These are phyloP conservation scores for carrot (Daucus carota) DNA, from an alignment of 129 eudicot species.

Conservation along the genomic window DNA sequence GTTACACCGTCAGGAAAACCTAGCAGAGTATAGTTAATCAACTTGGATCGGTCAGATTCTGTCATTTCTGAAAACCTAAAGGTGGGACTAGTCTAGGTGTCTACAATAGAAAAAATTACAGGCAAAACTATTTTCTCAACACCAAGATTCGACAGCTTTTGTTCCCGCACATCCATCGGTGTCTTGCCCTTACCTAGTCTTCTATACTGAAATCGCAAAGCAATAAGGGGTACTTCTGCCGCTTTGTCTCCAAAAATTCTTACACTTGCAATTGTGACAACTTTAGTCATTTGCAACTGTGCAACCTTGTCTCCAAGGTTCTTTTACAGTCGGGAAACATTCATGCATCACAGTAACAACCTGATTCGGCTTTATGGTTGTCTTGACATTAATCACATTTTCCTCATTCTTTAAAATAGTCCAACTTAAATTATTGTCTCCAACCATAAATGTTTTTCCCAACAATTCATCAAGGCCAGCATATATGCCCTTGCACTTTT, in stretches of 20 bases:
- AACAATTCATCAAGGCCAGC: constrained; percentile 28
- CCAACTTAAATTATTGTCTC: too few relatives aligned
- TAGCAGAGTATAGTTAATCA: constrained; percentile 50
- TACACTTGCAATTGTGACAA: constrained; percentile 49
- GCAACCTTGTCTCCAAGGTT: too few relatives aligned
- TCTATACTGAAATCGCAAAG: constrained; percentile 58
- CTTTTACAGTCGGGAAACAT: too few relatives aligned
- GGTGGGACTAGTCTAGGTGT: constrained; percentile 50
- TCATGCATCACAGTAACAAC: too few relatives aligned
- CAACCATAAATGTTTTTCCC: constrained; percentile 29
- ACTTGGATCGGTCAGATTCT: constrained; percentile 36
- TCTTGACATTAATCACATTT: too few relatives aligned
- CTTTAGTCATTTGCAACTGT: constrained; percentile 43
- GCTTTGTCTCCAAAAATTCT: constrained; percentile 65
- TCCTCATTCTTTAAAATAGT: too few relatives aligned
- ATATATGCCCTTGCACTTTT: constrained; percentile 43
- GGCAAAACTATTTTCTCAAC: constrained; percentile 77
- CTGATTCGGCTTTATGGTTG: too few relatives aligned
- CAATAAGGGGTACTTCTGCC: constrained; percentile 82
- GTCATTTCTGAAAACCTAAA: too few relatives aligned
- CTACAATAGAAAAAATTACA: constrained; percentile 41
- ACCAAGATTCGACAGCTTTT: constrained; percentile 52
- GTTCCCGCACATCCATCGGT: constrained; percentile 56
- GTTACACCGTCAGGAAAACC: constrained; percentile 57
- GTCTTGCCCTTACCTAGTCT: constrained; percentile 80